phyloP scores from a whole-genome alignment of 306 rosid species.

The Ormosia semicastrata region DNA sequence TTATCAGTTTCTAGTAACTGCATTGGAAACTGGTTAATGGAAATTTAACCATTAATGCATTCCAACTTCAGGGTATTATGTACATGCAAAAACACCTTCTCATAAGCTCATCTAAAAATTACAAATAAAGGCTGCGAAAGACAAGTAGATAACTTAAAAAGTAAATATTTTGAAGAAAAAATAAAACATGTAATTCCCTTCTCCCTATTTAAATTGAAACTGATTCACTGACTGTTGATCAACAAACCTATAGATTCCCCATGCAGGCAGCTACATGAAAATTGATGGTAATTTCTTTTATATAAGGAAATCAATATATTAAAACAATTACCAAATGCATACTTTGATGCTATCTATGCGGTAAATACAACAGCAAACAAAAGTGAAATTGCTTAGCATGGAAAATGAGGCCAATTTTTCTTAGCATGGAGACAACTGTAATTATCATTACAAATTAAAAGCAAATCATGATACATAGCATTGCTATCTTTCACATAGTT shows the following conservation, averaged over 20 bases:
- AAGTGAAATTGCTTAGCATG: not conserved
- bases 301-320: slow-evolving; percentile 1
- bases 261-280: too few species aligned
- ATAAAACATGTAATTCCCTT: not conserved
- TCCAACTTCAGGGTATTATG: not conserved
- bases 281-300: not conserved
- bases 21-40: not conserved
- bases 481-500: slow-evolving; percentile 22
- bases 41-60: not conserved
- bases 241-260: too few species aligned
- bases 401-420: slow-evolving; percentile 15
- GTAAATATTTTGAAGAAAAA: not conserved
- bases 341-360: not conserved
- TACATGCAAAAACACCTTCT: not conserved
- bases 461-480: slow-evolving; percentile 27
- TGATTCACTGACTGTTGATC: too few species aligned
- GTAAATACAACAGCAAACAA: not conserved
- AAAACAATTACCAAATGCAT: too few species aligned
- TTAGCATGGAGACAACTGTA: slow-evolving; percentile 14
- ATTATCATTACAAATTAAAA: slow-evolving; percentile 16
- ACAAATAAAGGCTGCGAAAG: not conserved
- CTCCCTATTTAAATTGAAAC: too few species aligned
- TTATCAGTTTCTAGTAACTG: not conserved
- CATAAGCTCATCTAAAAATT: not conserved
- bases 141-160: not conserved